phyloP scores from a whole-genome alignment of 1,284 basidiomycete species.

The Takashimella tepidaria region DNA sequence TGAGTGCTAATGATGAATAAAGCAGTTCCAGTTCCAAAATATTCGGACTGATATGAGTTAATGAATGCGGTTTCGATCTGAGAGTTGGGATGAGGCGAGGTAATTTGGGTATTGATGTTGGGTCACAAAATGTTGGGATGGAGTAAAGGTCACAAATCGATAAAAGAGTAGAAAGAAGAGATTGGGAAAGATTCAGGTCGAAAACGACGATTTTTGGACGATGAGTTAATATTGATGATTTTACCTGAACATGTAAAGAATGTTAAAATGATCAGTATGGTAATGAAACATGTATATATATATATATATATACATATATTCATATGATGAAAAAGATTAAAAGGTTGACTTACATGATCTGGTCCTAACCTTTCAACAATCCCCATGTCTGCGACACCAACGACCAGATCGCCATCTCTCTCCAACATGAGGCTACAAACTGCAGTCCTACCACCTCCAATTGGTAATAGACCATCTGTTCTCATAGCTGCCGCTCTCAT shows the following conservation, averaged over 20 bases:
- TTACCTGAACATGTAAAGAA: too few relatives aligned
- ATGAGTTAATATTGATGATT: too few relatives aligned
- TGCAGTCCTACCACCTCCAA: slow-evolving; percentile 55
- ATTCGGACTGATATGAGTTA: slow-evolving; percentile 74
- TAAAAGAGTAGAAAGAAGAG: slow-evolving; percentile 56
- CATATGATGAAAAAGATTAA: too few relatives aligned
- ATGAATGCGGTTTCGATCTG: slow-evolving; percentile 31
- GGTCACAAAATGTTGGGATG: slow-evolving; percentile 55
- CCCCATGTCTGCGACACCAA: slow-evolving; percentile 88
- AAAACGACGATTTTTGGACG: slow-evolving; percentile 64
- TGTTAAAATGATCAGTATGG: too few relatives aligned
- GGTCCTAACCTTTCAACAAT: slow-evolving; percentile 59
- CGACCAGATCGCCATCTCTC: slow-evolving; percentile 62
- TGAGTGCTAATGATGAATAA: too few relatives aligned
- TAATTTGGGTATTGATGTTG: slow-evolving; percentile 80
- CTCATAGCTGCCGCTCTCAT: slow-evolving; percentile 65
- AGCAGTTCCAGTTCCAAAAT: slow-evolving; percentile 66
- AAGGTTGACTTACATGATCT: too few relatives aligned
- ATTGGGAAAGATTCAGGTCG: slow-evolving; percentile 71
- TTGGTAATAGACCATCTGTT: slow-evolving; percentile 64
- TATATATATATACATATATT: too few relatives aligned
- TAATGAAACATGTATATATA: too few relatives aligned
- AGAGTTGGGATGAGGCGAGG: slow-evolving; percentile 64
- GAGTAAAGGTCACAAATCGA: slow-evolving; percentile 12
- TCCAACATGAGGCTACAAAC: slow-evolving; percentile 83